Conservation (phyloP, 2,329 filamentous ascomycete species). For the Pyrenophora graminea region DNA sequence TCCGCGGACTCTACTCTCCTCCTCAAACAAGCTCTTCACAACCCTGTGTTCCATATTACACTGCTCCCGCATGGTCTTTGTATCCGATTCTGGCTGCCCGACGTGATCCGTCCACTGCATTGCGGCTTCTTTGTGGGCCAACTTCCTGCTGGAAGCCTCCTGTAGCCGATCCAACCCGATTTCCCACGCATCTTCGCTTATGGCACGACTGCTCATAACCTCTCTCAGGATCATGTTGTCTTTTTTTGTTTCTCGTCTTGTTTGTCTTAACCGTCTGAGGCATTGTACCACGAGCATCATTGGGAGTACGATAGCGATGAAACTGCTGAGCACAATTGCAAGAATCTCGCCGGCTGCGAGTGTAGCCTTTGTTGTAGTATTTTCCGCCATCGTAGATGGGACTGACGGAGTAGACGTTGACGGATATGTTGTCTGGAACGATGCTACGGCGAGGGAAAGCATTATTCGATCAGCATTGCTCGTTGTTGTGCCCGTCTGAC, state of each 20-base stretch:
- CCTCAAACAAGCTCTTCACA: background rate
- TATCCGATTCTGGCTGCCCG: background rate
- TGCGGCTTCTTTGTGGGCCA: background rate
- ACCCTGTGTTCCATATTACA: background rate
- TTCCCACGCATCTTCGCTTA: background rate
- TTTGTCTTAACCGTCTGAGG: background rate
- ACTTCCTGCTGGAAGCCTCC: constrained; percentile 3
- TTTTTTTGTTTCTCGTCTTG: background rate
- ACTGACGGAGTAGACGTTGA: background rate
- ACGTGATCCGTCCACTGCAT: background rate
- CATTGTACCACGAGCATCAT: background rate
- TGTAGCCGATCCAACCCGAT: constrained; percentile 5
- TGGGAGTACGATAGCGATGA: constrained; percentile 2
- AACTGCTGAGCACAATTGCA: constrained; percentile 4
- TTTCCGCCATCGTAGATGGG: background rate
- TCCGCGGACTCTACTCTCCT: background rate
- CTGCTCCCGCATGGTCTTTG: background rate
- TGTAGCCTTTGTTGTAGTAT: background rate
- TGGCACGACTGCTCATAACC: background rate
- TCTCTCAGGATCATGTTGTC: background rate
- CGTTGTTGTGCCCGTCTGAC: background rate
- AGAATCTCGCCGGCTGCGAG: background rate
- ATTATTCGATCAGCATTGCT: background rate
- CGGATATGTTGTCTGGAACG: background rate
- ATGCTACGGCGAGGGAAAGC: background rate